These are phyloP conservation scores for Fusarium sacchari DNA, from an alignment of 2,329 filamentous ascomycete genomes.

Conservation along the genomic window DNA sequence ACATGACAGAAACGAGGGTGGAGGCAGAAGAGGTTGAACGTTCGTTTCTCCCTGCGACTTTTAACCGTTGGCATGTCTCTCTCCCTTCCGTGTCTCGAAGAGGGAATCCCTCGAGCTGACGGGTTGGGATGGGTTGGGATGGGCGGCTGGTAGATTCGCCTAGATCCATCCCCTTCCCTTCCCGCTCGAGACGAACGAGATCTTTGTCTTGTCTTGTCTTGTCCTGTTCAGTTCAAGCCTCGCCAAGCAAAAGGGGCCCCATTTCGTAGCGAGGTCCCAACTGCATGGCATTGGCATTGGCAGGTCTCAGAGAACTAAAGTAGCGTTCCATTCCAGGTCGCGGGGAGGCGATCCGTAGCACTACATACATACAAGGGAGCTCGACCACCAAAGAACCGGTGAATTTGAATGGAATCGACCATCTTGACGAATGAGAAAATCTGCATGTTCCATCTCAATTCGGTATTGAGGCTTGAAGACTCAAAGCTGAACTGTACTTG, in stretches of 20 bases:
- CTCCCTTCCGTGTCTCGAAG: slow-evolving; percentile 29
- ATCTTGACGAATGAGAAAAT: neutral
- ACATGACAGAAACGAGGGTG: slow-evolving; percentile 4
- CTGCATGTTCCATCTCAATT: neutral
- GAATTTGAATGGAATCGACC: slow-evolving; percentile 14
- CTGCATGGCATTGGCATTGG: slow-evolving; percentile 10
- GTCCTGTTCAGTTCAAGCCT: neutral
- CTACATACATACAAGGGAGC: neutral
- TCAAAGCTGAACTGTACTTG: slow-evolving; percentile 20
- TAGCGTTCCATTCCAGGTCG: slow-evolving; percentile 30
- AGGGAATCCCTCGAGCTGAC: slow-evolving; percentile 1
- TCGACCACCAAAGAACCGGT: slow-evolving; percentile 9
- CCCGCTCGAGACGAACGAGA: slow-evolving; percentile 21
- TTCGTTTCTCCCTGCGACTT: slow-evolving; percentile 11
- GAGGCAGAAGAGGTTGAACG: neutral
- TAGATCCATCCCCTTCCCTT: slow-evolving; percentile 25
- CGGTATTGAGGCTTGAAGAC: slow-evolving; percentile 22
- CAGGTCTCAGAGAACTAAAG: neutral
- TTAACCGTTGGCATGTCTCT: slow-evolving; percentile 32
- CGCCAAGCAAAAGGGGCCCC: slow-evolving; percentile 10
- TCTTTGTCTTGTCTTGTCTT: slow-evolving; percentile 6
- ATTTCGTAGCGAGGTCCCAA: slow-evolving; percentile 1
- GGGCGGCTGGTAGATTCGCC: slow-evolving; percentile 26
- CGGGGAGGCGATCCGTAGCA: slow-evolving; percentile 31
- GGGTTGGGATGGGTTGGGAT: neutral